A percentile compares a stretch with the other conserved stretches of the same genome.
phyloP scores from a whole-genome alignment of 2,329 filamentous ascomycete genomes.

The Podosphaera aphanis region DNA sequence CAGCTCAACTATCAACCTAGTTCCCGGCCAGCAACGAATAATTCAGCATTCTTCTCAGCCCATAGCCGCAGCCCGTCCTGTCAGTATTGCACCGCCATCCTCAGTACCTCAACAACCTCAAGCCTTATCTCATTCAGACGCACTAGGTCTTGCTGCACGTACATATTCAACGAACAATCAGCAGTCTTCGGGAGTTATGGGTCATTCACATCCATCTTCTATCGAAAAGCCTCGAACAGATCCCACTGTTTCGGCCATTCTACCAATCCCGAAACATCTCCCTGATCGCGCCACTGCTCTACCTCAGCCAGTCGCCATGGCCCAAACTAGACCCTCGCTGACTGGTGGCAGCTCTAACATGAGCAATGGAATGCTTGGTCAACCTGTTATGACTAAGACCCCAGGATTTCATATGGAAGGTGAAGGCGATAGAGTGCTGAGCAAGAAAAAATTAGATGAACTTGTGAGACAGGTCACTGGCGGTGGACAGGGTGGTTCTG shows the following conservation, averaged over 20 bases:
- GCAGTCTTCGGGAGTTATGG: slow-evolving; percentile 13
- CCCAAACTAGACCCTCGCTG: slow-evolving; percentile 54
- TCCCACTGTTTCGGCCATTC: slow-evolving; percentile 13
- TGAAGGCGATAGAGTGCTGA: slow-evolving; percentile 79
- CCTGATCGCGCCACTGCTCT: slow-evolving; percentile 41
- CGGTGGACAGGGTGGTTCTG: slow-evolving; percentile 43
- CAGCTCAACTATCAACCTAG: slow-evolving; percentile 13
- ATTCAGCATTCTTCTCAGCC: slow-evolving; percentile 15
- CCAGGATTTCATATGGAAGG: slow-evolving; percentile 73
- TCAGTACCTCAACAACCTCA: slow-evolving; percentile 9
- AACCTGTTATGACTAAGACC: slow-evolving; percentile 62
- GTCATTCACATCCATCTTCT: slow-evolving; percentile 11
- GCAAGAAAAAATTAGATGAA: slow-evolving; percentile 93
- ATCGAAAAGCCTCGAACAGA: slow-evolving; percentile 10
- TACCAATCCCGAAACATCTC: slow-evolving; percentile 39
- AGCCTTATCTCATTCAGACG: slow-evolving; percentile 14
- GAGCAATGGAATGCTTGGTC: slow-evolving; percentile 61
- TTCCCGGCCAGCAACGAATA: slow-evolving; percentile 7
- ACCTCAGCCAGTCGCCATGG: slow-evolving; percentile 54
- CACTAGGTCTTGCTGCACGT: slow-evolving; percentile 14
- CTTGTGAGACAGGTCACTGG: slow-evolving; percentile 84
- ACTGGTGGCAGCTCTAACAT: slow-evolving; percentile 52
- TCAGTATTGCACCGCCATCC: slow-evolving; percentile 10
- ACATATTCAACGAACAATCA: slow-evolving; percentile 14
- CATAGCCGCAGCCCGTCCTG: slow-evolving; percentile 9